A percentile compares a stretch with the other conserved stretches of the same genome.
Conservation (phyloP, 306 rosid species). For the Pachyrhizus erosus region DNA sequence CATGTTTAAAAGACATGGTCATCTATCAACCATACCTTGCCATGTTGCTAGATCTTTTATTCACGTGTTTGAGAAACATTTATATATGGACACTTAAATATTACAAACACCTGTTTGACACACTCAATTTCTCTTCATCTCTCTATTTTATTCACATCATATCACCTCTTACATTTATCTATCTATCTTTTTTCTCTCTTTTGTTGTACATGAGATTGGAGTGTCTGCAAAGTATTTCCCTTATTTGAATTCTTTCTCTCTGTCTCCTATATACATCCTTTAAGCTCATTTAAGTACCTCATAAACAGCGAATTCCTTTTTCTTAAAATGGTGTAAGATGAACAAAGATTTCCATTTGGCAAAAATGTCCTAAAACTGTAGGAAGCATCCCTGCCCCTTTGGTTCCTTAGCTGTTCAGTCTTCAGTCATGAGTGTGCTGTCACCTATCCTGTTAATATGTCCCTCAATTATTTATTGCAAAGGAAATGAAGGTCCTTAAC, state of each 20-base stretch:
- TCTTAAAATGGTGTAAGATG: neutral
- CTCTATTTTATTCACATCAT: no score
- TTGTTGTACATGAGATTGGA: neutral
- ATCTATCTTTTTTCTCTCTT: neutral
- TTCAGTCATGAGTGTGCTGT: no score
- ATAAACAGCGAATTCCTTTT: neutral
- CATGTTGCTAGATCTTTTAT: neutral
- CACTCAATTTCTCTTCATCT: neutral
- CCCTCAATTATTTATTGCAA: neutral
- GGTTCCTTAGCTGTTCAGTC: neutral
- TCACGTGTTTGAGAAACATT: neutral
- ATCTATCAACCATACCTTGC: neutral
- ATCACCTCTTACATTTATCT: neutral
- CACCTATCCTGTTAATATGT: neutral
- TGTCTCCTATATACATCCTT: neutral
- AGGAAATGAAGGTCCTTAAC: slow-evolving; percentile 4
- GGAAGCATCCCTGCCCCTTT: neutral
- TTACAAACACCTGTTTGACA: no score
- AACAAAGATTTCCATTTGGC: neutral
- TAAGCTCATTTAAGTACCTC: neutral
- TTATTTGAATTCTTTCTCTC: neutral
- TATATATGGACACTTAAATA: neutral
- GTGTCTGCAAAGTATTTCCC: neutral
- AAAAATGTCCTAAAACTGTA: neutral
- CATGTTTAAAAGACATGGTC: no score